Percentiles rank a stretch among this genome's conserved stretches.
These are phyloP conservation scores for Chytriomyces sp. DNA, from an alignment of 192 early-diverging fungal genomes.

Conservation along the genomic window DNA sequence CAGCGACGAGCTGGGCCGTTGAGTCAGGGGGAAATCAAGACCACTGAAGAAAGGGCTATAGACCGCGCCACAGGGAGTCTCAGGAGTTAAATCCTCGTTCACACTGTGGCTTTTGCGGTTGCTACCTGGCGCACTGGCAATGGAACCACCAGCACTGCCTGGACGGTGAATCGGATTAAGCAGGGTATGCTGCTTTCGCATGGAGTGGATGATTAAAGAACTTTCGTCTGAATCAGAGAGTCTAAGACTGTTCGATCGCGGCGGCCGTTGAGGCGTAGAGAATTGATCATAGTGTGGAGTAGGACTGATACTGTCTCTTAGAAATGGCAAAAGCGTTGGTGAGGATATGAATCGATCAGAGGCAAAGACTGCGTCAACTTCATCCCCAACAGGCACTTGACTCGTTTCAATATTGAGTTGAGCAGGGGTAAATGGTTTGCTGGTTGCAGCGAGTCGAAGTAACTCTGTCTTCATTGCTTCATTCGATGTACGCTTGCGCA, in stretches of 20 bases:
- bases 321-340: neutral
- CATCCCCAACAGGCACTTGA: no score
- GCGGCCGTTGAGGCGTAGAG: neutral
- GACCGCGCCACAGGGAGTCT: neutral
- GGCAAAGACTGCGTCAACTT: neutral
- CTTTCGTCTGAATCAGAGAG: neutral
- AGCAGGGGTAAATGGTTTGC: neutral
- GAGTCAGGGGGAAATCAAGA: slow-evolving; percentile 12
- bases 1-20: neutral
- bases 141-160: neutral
- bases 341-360: neutral
- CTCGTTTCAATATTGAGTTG: no score
- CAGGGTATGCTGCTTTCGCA: neutral
- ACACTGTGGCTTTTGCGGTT: slow-evolving; percentile 8
- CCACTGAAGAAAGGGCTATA: slow-evolving; percentile 21
- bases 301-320: no score
- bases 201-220: neutral
- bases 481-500: slow-evolving; percentile 3
- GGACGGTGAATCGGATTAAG: slow-evolving; percentile 17
- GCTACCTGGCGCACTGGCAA: neutral
- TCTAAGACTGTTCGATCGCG: neutral
- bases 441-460: neutral
- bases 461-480: slow-evolving; percentile 16
- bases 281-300: neutral
- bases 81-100: neutral